These are phyloP conservation scores for Cordyceps fumosorosea DNA, from an alignment of 2,329 filamentous ascomycete species.

Conservation along the genomic window DNA sequence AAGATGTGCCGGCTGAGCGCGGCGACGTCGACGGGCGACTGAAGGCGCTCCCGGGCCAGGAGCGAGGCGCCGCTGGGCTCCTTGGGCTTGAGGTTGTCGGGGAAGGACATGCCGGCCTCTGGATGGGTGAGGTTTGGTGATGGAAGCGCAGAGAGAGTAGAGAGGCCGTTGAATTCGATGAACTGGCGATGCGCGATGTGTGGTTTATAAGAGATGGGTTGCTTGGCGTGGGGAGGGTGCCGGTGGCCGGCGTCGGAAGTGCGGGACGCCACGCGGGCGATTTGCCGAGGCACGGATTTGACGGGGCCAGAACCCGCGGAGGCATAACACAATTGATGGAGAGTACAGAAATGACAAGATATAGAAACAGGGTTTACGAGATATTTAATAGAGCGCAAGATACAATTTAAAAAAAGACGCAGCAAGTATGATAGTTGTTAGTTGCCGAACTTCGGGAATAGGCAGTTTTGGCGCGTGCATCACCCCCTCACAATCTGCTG, in stretches of 20 bases:
- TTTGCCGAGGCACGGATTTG: conserved; percentile 8
- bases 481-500: no score
- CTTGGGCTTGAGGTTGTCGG: conserved; percentile 30
- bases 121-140: background rate
- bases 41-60: conserved; percentile 59
- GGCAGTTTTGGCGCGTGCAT: no score
- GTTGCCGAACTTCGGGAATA: no score
- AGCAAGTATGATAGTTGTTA: no score
- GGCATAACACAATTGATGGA: background rate
- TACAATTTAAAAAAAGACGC: background rate
- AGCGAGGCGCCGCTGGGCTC: conserved; percentile 64
- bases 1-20: conserved; percentile 63
- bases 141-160: background rate
- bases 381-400: background rate
- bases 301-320: background rate
- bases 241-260: background rate
- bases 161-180: background rate
- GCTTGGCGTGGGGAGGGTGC: background rate
- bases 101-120: conserved; percentile 1
- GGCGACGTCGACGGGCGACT: conserved; percentile 60
- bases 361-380: background rate
- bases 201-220: background rate
- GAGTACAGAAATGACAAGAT: background rate
- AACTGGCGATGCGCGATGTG: background rate
- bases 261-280: background rate